phyloP scores from a whole-genome alignment of 345 rosid genomes.

The Acer negundo region DNA sequence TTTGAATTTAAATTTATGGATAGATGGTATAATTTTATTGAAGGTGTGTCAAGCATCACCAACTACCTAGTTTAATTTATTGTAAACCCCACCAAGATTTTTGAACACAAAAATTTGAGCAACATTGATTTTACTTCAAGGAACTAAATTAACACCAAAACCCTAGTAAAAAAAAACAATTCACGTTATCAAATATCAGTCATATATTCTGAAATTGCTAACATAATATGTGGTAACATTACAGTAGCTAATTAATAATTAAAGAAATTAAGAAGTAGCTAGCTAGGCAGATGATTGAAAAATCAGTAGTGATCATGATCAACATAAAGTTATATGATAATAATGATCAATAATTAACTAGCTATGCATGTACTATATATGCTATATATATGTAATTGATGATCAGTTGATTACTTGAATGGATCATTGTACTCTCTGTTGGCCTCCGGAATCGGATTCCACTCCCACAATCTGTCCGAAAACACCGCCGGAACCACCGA shows the following conservation, averaged over 20 bases:
- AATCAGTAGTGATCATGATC: not conserved
- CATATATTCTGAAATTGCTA: slow-evolving; percentile 12
- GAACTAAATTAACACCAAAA: not conserved
- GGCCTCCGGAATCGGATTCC: slow-evolving; percentile 78
- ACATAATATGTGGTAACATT: not conserved
- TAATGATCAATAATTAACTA: no score
- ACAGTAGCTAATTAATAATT: slow-evolving; percentile 7
- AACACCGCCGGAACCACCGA: slow-evolving; percentile 45
- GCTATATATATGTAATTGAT: not conserved
- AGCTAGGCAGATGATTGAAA: not conserved
- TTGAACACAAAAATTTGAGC: no score
- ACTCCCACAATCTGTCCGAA: slow-evolving; percentile 76
- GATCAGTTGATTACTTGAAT: slow-evolving; percentile 57
- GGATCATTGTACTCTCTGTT: slow-evolving; percentile 52
- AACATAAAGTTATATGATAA: not conserved
- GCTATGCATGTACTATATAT: not conserved
- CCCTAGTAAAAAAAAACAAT: slow-evolving; percentile 16
- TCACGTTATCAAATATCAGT: not conserved
- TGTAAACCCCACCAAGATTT: no score
- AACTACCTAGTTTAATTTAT: no score
- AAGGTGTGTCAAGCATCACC: no score
- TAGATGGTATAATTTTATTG: no score
- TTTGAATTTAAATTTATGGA: no score
- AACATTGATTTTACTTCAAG: no score
- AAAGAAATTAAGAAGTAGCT: slow-evolving; percentile 6